These are phyloP conservation scores for Acanthamoeba lenticulata DNA, from an alignment of 208 protist genomes.

Conservation along the genomic window DNA sequence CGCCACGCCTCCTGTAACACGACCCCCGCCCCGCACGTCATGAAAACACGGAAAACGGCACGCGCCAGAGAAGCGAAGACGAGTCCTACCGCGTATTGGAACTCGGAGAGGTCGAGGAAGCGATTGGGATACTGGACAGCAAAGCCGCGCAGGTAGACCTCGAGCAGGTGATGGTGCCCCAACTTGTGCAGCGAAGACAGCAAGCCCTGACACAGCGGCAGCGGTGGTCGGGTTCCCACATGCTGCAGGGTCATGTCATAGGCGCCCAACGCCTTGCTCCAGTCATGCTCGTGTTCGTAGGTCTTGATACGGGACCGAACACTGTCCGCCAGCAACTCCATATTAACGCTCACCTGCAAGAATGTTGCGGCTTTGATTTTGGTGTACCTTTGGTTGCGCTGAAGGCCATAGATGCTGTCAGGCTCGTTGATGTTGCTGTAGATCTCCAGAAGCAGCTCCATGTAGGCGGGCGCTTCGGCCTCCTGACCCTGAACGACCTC, in stretches of 20 bases:
- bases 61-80: not conserved
- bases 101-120: constrained; percentile 66
- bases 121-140: constrained; percentile 28
- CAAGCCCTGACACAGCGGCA: constrained; percentile 50
- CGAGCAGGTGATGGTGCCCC: constrained; percentile 67
- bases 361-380: too few relatives aligned
- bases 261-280: constrained; percentile 59
- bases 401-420: constrained; percentile 69
- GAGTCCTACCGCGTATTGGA: constrained; percentile 68
- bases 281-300: constrained; percentile 70
- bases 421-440: constrained; percentile 74
- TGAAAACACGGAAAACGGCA: not conserved
- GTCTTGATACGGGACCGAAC: constrained; percentile 59
- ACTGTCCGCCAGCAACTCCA: not conserved
- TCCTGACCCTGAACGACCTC: not conserved
- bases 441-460: constrained; percentile 64
- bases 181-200: constrained; percentile 55
- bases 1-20: constrained; percentile 66
- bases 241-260: constrained; percentile 69
- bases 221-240: not conserved
- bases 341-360: not conserved
- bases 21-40: not conserved
- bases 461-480: not conserved
- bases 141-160: constrained; percentile 62
- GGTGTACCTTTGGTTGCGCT: constrained; percentile 63